Conservation (phyloP, 164 flowering plant genomes). For the Stephania yunnanensis region DNA sequence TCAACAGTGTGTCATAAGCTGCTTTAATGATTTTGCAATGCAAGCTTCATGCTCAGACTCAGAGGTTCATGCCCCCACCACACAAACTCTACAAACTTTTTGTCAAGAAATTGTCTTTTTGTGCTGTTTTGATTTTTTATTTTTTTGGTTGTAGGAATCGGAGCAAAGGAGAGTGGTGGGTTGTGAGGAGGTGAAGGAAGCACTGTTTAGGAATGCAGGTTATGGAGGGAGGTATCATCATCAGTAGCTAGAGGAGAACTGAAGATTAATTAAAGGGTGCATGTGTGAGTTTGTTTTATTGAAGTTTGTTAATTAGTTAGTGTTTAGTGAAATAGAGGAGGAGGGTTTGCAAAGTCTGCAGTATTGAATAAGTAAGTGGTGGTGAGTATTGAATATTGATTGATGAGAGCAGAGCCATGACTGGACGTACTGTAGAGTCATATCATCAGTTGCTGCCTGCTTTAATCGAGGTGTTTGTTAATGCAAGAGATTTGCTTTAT, state of each 20-base stretch:
- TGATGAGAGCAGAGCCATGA: background rate
- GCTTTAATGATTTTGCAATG: slow-evolving; percentile 80
- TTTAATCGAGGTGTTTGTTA: background rate
- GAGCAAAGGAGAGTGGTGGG: slow-evolving; percentile 38
- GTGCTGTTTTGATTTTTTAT: too few relatives aligned
- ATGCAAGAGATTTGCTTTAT: background rate
- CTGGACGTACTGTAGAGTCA: background rate
- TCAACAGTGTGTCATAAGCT: slow-evolving; percentile 89
- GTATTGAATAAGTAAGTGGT: background rate
- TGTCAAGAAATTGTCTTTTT: too few relatives aligned
- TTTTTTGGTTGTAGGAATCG: slow-evolving; percentile 33
- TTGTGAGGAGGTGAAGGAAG: slow-evolving; percentile 75
- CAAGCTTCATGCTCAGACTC: slow-evolving; percentile 90
- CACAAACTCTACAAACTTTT: background rate
- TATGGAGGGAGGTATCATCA: slow-evolving; percentile 79
- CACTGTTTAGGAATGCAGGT: slow-evolving; percentile 75
- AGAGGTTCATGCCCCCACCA: slow-evolving; percentile 39
- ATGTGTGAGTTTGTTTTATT: background rate
- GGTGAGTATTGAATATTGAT: background rate
- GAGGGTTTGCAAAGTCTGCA: background rate
- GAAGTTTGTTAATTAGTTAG: background rate
- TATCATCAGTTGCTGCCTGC: background rate
- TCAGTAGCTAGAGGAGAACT: slow-evolving; percentile 9
- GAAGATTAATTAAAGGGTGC: background rate
- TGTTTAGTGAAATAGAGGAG: background rate